Conservation (phyloP, 495 filamentous ascomycete species). For the Podospora pseudocomata region DNA sequence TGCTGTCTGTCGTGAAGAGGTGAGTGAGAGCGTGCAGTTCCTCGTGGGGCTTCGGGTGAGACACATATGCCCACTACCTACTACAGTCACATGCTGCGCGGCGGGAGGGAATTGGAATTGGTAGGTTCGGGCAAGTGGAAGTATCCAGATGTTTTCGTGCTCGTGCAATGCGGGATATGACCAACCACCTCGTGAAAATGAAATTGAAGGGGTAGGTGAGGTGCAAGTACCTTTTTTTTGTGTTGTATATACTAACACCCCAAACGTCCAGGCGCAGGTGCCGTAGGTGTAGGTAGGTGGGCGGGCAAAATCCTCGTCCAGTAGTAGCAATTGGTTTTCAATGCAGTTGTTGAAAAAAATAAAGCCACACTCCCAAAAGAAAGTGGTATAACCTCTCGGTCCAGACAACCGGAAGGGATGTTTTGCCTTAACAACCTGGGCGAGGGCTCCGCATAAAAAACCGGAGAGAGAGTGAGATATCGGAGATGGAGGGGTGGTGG, state of each 20-base stretch:
- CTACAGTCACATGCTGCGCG: neutral
- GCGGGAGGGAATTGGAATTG: neutral
- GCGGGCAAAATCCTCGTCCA: neutral
- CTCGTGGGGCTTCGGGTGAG: neutral
- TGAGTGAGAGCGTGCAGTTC: neutral
- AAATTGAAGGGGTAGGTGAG: neutral
- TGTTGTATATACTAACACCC: neutral
- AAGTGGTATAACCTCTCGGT: neutral
- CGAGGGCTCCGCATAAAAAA: slow-evolving; percentile 1
- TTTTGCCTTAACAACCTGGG: neutral
- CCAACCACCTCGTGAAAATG: neutral
- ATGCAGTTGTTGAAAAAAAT: neutral
- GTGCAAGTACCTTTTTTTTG: neutral
- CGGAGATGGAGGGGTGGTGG: neutral
- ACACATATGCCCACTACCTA: neutral
- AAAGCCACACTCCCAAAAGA: neutral
- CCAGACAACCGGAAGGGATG: neutral
- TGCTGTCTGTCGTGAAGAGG: neutral
- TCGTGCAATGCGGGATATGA: neutral
- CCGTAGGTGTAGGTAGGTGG: neutral
- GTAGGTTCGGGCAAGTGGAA: neutral
- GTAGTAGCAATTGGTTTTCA: neutral
- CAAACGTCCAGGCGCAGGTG: neutral
- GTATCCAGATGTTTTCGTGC: neutral
- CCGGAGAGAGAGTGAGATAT: neutral